Evolutionary conservation across 2,329 filamentous ascomycete species (phyloP), one percentile per base, ranked within the genome.

Genomic region (Arthrobotrys musiformis): DNA sequence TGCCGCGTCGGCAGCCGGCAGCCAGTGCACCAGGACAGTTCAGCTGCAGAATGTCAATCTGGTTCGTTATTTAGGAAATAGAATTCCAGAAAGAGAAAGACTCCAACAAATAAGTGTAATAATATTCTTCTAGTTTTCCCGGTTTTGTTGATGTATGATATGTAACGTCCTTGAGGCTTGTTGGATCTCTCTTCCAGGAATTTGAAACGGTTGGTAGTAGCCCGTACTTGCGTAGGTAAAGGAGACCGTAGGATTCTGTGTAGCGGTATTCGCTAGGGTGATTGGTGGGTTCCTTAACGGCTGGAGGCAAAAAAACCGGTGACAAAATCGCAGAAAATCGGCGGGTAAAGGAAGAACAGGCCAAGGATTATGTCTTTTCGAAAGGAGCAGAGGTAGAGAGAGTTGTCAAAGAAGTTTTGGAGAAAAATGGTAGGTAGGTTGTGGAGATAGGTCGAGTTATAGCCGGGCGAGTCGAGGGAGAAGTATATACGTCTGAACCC

Each of bases 1-100:
- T 66, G 73, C 73, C 73, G 66, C 66, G 73, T 77, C 66, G 66
- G 73, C 73, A 64, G 37, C 61, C 56, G 37, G 46, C 58, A 70
- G 72, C 24, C 42, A 69, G 48, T n/a, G 26, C 63, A 75, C 70
- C 70, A 75, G 61, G 40, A 66, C 66, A 56, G 66, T 67, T 67
- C 60, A 70, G 52, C 48, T 77, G 60, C 66, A 70, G 61, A 58
- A 52, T 61, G 22, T 42, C 37, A 46, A 64, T 69, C n/a, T n/a
- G n/a, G n/a, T n/a, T n/a, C n/a, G 44, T 26, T 48, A 40, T 52
- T 50, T 54, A 11, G 13, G 48, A 58, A 40, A 35, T 37, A 56
- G 40, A 72, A 64, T 46, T 56, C 44, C 48, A 17, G 46, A 17
- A n/a, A n/a, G 19, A 24, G 28, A 42, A 37, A 40, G 4, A 24